These are phyloP conservation scores for Insectozyma bohioensis DNA, from an alignment of 1,139 yeast genomes.

Conservation along the genomic window DNA sequence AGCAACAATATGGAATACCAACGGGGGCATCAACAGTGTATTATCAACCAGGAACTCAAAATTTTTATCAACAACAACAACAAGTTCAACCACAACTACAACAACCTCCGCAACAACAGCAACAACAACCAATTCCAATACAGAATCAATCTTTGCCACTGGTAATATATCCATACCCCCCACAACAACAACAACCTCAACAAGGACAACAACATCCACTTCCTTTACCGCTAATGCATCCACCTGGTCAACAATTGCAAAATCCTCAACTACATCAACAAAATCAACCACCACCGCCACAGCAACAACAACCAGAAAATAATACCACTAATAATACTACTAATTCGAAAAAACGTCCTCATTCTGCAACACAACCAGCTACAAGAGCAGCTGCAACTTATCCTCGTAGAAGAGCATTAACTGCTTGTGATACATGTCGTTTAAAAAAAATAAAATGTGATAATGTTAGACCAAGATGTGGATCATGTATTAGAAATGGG, in stretches of 20 bases:
- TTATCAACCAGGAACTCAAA: too few relatives aligned
- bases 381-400: conserved; percentile 16
- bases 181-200: conserved; percentile 8
- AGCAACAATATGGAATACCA: conserved; percentile 1
- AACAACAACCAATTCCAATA: not conserved
- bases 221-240: conserved; percentile 4
- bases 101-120: conserved; percentile 2
- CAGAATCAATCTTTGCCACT: conserved; percentile 7
- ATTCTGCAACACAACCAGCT: conserved; percentile 8
- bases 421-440: conserved; percentile 52
- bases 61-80: conserved; percentile 3
- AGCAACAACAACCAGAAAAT: conserved; percentile 4
- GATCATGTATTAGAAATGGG: conserved; percentile 44
- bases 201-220: conserved; percentile 11
- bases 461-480: conserved; percentile 49
- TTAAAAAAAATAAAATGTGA: conserved; percentile 52
- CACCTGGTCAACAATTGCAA: conserved; percentile 8
- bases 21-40: conserved; percentile 1
- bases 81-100: not conserved
- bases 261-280: conserved; percentile 4
- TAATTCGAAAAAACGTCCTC: conserved; percentile 13
- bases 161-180: conserved; percentile 5
- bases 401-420: conserved; percentile 40
- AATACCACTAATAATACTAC: too few relatives aligned
- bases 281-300: conserved; percentile 6